These are phyloP conservation scores for Xylaria hypoxylon DNA, from an alignment of 2,329 filamentous ascomycete genomes.

Conservation along the genomic window DNA sequence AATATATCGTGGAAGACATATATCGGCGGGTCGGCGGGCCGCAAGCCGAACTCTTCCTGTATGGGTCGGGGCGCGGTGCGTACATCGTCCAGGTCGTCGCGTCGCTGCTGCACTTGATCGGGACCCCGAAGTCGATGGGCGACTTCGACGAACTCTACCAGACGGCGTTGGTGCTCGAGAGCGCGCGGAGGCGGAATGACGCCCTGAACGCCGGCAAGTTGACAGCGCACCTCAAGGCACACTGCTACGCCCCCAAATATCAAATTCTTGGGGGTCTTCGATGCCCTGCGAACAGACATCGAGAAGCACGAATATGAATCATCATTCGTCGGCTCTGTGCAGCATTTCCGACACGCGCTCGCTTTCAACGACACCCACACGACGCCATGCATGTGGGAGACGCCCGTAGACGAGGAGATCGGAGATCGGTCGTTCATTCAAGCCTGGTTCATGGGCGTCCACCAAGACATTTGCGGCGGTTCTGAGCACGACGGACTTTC, in stretches of 20 bases:
- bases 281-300: constrained; percentile 5
- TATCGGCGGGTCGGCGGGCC: constrained; percentile 1
- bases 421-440: constrained; percentile 24
- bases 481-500: constrained; percentile 31
- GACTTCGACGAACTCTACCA: constrained; percentile 32
- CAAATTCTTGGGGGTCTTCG: constrained; percentile 25
- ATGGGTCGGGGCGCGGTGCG: constrained; percentile 28
- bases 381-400: constrained; percentile 5
- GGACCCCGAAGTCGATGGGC: constrained; percentile 22
- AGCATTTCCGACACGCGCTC: constrained; percentile 31
- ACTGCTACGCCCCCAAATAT: constrained; percentile 24
- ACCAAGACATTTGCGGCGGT: constrained; percentile 31
- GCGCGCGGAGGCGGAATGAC: constrained; percentile 18
- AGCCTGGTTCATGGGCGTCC: constrained; percentile 33
- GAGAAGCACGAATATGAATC: constrained; percentile 35
- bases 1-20: constrained; percentile 29
- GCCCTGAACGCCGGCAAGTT: constrained; percentile 20
- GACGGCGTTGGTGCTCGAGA: constrained; percentile 14
- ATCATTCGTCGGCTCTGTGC: constrained; percentile 24
- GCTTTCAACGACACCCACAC: constrained; percentile 31
- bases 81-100: constrained; percentile 29
- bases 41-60: constrained; percentile 26
- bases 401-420: constrained; percentile 2
- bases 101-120: constrained; percentile 27
- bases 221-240: constrained; percentile 14